Percentiles rank a stretch among this genome's conserved stretches.
Conservation (phyloP, 345 rosid species). For the Brassica carinata region DNA sequence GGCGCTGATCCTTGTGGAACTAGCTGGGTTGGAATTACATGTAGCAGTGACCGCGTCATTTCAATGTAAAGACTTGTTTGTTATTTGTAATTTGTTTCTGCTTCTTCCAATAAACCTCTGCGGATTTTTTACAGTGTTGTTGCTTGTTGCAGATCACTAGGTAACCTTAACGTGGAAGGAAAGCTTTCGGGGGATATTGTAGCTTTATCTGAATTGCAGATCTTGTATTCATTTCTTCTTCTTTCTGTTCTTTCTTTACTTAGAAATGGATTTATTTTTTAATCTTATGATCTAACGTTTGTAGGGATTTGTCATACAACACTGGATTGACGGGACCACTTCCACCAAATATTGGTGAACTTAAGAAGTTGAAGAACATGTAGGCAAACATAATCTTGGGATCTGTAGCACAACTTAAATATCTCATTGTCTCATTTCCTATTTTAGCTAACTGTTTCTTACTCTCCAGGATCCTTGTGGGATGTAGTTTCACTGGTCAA, state of each 20-base stretch:
- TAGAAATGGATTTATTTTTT: slow-evolving; percentile 17
- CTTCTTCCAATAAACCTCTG: background rate
- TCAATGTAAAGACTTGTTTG: slow-evolving; percentile 45
- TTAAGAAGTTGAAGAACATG: slow-evolving; percentile 66
- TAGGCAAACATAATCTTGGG: slow-evolving; percentile 42
- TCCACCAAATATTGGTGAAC: slow-evolving; percentile 58
- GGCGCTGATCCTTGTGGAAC: slow-evolving; percentile 75
- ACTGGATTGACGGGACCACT: slow-evolving; percentile 60
- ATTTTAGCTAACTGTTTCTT: slow-evolving; percentile 12
- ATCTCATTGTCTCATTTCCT: background rate
- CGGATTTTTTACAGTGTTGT: background rate
- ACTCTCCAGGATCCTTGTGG: slow-evolving; percentile 64
- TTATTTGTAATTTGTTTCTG: background rate
- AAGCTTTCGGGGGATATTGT: slow-evolving; percentile 57
- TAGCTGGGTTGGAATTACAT: slow-evolving; percentile 72
- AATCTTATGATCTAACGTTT: slow-evolving; percentile 29
- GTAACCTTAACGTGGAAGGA: slow-evolving; percentile 61
- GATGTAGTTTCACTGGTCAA: slow-evolving; percentile 70
- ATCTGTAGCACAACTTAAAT: background rate
- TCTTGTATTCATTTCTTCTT: slow-evolving; percentile 52
- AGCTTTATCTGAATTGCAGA: slow-evolving; percentile 55
- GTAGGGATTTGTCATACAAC: slow-evolving; percentile 87
- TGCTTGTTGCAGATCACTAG: slow-evolving; percentile 57
- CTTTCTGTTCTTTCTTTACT: background rate
- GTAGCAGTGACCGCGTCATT: slow-evolving; percentile 51